These are phyloP conservation scores for Nelumbo lutea DNA, from an alignment of 164 flowering plant species.

Conservation along the genomic window DNA sequence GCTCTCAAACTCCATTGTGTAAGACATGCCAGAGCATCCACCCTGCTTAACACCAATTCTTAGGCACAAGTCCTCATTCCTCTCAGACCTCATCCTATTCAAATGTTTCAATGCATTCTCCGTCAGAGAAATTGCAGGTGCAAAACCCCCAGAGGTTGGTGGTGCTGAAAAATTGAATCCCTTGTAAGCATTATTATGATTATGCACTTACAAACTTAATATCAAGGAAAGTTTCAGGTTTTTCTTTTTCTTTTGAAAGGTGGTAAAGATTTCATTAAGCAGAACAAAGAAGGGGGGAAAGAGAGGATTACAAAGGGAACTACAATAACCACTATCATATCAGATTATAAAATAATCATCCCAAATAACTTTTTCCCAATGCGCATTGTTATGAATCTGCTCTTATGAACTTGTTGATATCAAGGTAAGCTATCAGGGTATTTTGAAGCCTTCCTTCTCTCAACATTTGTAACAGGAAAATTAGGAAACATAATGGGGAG, in stretches of 20 bases:
- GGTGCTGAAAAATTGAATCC: slow-evolving; percentile 37
- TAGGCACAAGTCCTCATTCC: slow-evolving; percentile 73
- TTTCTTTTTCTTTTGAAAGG: no score
- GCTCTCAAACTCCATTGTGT: slow-evolving; percentile 92
- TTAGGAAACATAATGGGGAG: no score
- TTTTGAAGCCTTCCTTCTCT: no score
- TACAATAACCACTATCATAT: no score
- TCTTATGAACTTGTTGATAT: no score
- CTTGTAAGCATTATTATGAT: not conserved
- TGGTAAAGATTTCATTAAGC: no score
- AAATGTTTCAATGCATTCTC: slow-evolving; percentile 82
- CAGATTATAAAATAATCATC: no score
- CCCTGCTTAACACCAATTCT: slow-evolving; percentile 98
- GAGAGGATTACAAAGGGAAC: no score
- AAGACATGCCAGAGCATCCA: slow-evolving; percentile 99
- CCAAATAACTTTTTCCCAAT: no score
- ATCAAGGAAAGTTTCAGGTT: not conserved
- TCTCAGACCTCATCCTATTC: slow-evolving; percentile 79
- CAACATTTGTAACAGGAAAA: not conserved
- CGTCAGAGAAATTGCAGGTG: slow-evolving; percentile 78
- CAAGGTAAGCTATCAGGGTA: no score
- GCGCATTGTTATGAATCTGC: no score
- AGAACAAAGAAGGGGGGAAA: no score
- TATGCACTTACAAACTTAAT: not conserved
- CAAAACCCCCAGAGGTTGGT: slow-evolving; percentile 50